Conservation (phyloP, 1,139 yeast genomes). For the Taiozyma sp. region DNA sequence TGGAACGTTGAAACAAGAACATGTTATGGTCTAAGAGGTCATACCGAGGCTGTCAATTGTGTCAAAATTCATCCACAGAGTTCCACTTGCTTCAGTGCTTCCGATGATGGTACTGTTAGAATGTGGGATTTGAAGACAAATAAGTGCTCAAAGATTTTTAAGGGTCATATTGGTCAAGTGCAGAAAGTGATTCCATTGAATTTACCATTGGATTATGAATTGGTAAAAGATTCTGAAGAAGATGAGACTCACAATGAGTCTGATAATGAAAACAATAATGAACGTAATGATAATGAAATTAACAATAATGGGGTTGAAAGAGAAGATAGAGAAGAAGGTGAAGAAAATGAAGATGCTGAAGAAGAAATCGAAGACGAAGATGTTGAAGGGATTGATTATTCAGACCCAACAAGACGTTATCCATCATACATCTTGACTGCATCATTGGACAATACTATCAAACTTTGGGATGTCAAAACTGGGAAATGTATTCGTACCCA, state of each 20-base stretch:
- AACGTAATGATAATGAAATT: background rate
- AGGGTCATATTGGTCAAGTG: constrained; percentile 71
- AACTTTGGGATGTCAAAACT: constrained; percentile 83
- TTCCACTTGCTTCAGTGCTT: constrained; percentile 76
- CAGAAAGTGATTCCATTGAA: constrained; percentile 85
- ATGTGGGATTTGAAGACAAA: constrained; percentile 92
- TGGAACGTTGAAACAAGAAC: constrained; percentile 96
- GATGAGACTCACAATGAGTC: constrained; percentile 17
- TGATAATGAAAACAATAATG: constrained; percentile 6
- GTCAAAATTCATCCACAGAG: constrained; percentile 83
- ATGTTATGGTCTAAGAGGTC: constrained; percentile 90
- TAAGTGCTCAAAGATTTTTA: constrained; percentile 69
- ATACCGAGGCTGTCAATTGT: constrained; percentile 85
- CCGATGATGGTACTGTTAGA: constrained; percentile 87
- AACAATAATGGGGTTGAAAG: constrained; percentile 4
- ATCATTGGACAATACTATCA: constrained; percentile 89
- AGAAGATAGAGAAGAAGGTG: background rate
- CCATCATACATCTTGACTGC: constrained; percentile 87
- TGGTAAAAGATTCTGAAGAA: constrained; percentile 31
- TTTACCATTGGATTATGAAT: constrained; percentile 36
- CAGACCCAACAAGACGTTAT: constrained; percentile 29
- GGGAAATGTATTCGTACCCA: constrained; percentile 90
- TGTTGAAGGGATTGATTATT: constrained; percentile 21
- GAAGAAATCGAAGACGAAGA: constrained; percentile 21
- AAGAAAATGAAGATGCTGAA: constrained; percentile 15